Percentiles rank a stretch among this genome's conserved stretches.
Evolutionary conservation across 2,329 filamentous ascomycete species (phyloP).

Genomic region (Tolypocladium inflatum): DNA sequence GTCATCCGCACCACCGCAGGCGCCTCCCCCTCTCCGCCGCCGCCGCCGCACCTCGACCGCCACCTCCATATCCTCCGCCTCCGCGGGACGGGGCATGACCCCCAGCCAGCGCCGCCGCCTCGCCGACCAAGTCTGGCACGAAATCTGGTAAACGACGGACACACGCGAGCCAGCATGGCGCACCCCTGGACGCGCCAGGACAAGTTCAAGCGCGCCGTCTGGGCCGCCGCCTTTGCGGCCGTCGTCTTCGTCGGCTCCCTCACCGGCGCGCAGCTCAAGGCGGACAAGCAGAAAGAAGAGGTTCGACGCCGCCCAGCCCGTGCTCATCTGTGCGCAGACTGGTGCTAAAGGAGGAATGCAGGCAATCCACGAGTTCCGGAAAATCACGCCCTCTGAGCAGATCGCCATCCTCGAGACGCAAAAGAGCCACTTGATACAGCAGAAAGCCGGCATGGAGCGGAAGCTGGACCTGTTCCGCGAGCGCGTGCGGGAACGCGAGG

Average conservation of each 20-base stretch:
- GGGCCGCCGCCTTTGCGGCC: conserved; percentile 35
- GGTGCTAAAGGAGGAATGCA: conserved; percentile 2
- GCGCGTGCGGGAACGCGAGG: conserved; percentile 27
- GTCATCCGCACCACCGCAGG: neutral
- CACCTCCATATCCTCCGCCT: neutral
- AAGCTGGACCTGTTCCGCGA: conserved; percentile 31
- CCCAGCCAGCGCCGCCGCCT: conserved; percentile 10
- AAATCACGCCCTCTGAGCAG: conserved; percentile 31
- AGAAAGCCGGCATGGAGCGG: conserved; percentile 28
- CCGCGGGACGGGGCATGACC: conserved; percentile 8
- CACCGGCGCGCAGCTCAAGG: conserved; percentile 40
- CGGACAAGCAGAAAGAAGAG: conserved; percentile 34
- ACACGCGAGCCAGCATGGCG: no score
- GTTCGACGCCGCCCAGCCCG: conserved; percentile 12
- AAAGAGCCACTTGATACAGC: conserved; percentile 25
- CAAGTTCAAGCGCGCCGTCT: conserved; percentile 23
- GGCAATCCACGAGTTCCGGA: conserved; percentile 27
- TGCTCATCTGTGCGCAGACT: neutral
- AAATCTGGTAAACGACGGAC: no score
- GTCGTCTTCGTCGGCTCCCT: conserved; percentile 36
- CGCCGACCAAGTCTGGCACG: conserved; percentile 16
- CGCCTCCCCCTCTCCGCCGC: neutral
- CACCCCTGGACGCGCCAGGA: conserved; percentile 19
- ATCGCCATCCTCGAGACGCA: conserved; percentile 34
- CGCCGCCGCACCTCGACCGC: neutral